These are phyloP conservation scores for Cinchona pubescens DNA, from an alignment of 257 asterid genomes.

Conservation along the genomic window DNA sequence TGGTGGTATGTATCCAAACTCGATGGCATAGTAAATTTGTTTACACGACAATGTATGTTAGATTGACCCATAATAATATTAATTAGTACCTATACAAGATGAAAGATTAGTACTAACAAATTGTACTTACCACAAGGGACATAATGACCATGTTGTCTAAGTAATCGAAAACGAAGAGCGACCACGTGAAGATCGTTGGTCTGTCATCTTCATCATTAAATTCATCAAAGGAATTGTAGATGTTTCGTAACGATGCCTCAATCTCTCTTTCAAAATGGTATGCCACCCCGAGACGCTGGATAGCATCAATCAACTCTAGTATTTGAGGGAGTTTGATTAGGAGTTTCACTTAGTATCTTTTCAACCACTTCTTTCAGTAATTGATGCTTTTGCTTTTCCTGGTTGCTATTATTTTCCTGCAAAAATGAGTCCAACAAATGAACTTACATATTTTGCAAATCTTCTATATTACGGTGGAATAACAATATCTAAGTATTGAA, in stretches of 20 bases:
- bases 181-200: constrained; percentile 7
- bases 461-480: too few species aligned
- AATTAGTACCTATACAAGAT: too few species aligned
- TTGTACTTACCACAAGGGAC: constrained; percentile 14
- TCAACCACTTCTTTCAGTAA: neutral
- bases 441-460: neutral
- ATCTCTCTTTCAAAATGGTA: too few species aligned
- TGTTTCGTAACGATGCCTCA: neutral
- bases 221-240: neutral
- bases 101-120: too few species aligned
- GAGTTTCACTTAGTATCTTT: neutral
- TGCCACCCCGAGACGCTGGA: constrained; percentile 31
- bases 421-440: neutral
- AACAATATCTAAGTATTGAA: too few species aligned
- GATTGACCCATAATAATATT: too few species aligned
- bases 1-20: too few species aligned
- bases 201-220: neutral
- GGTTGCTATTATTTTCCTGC: constrained; percentile 1
- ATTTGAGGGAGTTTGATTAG: neutral
- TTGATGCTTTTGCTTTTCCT: neutral
- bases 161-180: constrained; percentile 24
- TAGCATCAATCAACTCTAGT: constrained; percentile 10
- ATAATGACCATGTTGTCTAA: constrained; percentile 19
- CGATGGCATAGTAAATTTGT: too few species aligned
- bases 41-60: too few species aligned